Evolutionary conservation across 2,329 filamentous ascomycete species (phyloP).

Genomic region (Sclerotinia glacialis): DNA sequence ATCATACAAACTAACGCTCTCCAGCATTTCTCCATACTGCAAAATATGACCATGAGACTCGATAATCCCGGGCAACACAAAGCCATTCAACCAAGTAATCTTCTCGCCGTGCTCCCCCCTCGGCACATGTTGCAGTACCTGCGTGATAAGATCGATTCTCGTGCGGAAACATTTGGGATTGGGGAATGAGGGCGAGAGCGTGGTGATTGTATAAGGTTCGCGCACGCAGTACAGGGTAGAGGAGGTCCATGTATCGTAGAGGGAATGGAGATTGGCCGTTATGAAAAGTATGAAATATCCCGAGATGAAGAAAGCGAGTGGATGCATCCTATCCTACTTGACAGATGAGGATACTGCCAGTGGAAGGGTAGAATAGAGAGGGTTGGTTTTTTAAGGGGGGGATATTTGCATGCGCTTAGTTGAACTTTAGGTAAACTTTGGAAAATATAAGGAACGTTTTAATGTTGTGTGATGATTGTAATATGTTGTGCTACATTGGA

Average conservation of each 20-base stretch:
- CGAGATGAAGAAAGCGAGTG: conserved; percentile 13
- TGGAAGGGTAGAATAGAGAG: background rate
- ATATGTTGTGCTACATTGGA: background rate
- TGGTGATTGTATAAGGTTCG: conserved; percentile 43
- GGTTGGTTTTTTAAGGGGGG: background rate
- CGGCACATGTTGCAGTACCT: conserved; percentile 44
- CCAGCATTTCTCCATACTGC: conserved; percentile 64
- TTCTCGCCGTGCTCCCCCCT: conserved; percentile 33
- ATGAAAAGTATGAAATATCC: conserved; percentile 21
- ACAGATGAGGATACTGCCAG: background rate
- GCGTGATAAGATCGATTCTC: conserved; percentile 49
- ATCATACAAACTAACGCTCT: conserved; percentile 64
- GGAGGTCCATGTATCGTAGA: conserved; percentile 21
- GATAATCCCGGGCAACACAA: conserved; percentile 66
- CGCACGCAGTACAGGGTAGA: conserved; percentile 33
- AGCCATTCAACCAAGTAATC: conserved; percentile 45
- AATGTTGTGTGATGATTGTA: background rate
- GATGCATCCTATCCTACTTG: conserved; percentile 15
- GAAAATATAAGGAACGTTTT: background rate
- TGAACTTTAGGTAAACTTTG: background rate
- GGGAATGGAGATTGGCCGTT: conserved; percentile 9
- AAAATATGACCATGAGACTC: conserved; percentile 68
- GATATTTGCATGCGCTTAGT: background rate
- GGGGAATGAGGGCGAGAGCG: conserved; percentile 42
- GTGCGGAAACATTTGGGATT: conserved; percentile 56